Evolutionary conservation across 164 flowering plant species (phyloP), one percentile per base, ranked within the genome.

Genomic region (Sedum album): DNA sequence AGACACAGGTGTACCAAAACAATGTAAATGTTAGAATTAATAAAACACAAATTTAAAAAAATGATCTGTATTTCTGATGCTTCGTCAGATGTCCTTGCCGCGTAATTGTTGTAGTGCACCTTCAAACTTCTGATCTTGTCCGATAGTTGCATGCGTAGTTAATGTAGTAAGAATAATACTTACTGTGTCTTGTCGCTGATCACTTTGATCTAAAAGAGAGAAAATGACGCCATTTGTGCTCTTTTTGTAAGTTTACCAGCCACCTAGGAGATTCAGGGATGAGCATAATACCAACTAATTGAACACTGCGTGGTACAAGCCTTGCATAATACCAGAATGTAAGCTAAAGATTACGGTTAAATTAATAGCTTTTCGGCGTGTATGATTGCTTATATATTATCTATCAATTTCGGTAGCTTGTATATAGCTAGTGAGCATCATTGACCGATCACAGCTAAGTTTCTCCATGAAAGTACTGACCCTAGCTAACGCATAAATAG

Each of bases 401-500:
- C n/a, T n/a, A n/a, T n/a, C n/a, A n/a, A n/a, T n/a, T n/a, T n/a
- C n/a, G n/a, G n/a, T n/a, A n/a, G n/a, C n/a, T n/a, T n/a, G n/a
- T n/a, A n/a, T 41, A 15, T 11, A 8, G 11, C 2, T 38, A 10
- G 42, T 14, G 23, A 51, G 6, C 25, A 51, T n/a, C 57, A 51
- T 18, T 44, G 48, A 84, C 88, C 89, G 48, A 76, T 74, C 67
- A 86, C 69, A 38, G 93, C 84, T 21, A 88, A 68, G 15, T 74
- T 67, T 62, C 93, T 84, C 90, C 93, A 88, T 67, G 86, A 31
- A 31, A 88, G 63, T 14, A 84, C 41, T 7, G 86, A 79, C 62
- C 93, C 93, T 35, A n/a, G n/a, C n/a, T n/a, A 88, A 65, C 30
- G 86, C 75, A 78, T 73, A 82, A 66, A 83, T 57, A 28, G 85